phyloP scores from a whole-genome alignment of 148 eudicot species.

The Fallopia convolvulus region DNA sequence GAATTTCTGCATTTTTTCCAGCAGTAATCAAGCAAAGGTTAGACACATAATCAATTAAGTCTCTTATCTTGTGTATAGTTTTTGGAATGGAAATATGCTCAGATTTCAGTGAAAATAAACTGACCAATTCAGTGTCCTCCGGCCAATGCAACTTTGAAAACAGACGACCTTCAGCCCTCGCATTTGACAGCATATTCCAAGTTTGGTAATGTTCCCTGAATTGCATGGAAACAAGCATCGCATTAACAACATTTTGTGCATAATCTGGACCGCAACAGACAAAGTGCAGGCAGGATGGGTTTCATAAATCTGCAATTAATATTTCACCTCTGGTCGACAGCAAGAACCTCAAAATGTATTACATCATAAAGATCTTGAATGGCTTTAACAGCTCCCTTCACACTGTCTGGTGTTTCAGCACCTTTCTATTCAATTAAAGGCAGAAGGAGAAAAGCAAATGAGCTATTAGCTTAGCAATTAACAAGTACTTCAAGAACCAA shows the following conservation, averaged over 20 bases:
- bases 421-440: conserved; percentile 47
- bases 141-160: conserved; percentile 91
- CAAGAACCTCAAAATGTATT: conserved; percentile 62
- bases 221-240: neutral
- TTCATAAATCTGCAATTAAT: neutral
- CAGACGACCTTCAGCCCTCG: conserved; percentile 77
- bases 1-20: conserved; percentile 42
- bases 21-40: neutral
- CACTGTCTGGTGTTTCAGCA: conserved; percentile 55
- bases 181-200: conserved; percentile 58
- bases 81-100: neutral
- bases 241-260: neutral
- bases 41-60: neutral
- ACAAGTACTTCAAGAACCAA: neutral
- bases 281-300: neutral
- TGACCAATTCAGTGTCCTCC: conserved; percentile 67
- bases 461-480: neutral
- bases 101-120: neutral
- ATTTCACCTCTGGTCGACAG: conserved; percentile 68
- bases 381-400: conserved; percentile 88
- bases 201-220: conserved; percentile 64
- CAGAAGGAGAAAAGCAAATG: neutral
- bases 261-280: neutral
- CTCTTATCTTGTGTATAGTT: neutral
- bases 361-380: conserved; percentile 94